A percentile compares a stretch with the other conserved stretches of the same genome.
These are phyloP conservation scores for Podila epigama DNA, from an alignment of 192 early-diverging fungal genomes.

Conservation along the genomic window DNA sequence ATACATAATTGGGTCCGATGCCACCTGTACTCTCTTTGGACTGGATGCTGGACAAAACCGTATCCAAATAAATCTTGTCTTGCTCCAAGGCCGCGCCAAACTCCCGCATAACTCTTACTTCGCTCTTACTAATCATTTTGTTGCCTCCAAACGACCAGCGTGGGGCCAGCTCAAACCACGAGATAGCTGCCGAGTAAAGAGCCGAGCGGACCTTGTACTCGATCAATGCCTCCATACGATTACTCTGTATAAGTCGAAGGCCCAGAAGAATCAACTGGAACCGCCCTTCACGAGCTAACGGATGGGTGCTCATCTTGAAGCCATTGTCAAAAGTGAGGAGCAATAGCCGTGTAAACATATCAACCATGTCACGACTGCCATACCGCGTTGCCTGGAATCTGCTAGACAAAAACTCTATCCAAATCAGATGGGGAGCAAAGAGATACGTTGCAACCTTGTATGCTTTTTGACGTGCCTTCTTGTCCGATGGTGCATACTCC, in stretches of 20 bases:
- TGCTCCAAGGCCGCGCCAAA: constrained; percentile 65
- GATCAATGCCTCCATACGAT: constrained; percentile 66
- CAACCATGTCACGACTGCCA: constrained; percentile 71
- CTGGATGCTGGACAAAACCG: constrained; percentile 52
- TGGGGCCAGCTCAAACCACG: constrained; percentile 83
- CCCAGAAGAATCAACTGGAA: constrained; percentile 82
- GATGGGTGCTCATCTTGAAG: constrained; percentile 62
- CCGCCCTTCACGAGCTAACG: constrained; percentile 76
- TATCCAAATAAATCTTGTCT: constrained; percentile 63
- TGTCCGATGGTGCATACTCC: constrained; percentile 93
- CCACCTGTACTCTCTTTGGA: neutral
- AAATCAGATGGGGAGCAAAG: constrained; percentile 78
- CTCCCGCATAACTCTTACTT: constrained; percentile 70
- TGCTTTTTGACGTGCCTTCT: constrained; percentile 72
- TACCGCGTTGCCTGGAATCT: constrained; percentile 85
- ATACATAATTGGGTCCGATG: constrained; percentile 11
- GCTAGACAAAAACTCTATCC: constrained; percentile 87
- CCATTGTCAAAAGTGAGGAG: constrained; percentile 73
- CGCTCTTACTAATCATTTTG: constrained; percentile 63
- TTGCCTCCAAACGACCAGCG: constrained; percentile 81
- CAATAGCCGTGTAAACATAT: constrained; percentile 78
- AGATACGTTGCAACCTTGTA: constrained; percentile 64
- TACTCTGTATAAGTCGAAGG: constrained; percentile 74
- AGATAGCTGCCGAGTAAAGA: constrained; percentile 75
- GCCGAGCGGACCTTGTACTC: constrained; percentile 69